A percentile compares a stretch with the other conserved stretches of the same genome.
These are phyloP conservation scores for Arthrobotrys sphaeroides DNA, from an alignment of 2,329 filamentous ascomycete species.

Conservation along the genomic window DNA sequence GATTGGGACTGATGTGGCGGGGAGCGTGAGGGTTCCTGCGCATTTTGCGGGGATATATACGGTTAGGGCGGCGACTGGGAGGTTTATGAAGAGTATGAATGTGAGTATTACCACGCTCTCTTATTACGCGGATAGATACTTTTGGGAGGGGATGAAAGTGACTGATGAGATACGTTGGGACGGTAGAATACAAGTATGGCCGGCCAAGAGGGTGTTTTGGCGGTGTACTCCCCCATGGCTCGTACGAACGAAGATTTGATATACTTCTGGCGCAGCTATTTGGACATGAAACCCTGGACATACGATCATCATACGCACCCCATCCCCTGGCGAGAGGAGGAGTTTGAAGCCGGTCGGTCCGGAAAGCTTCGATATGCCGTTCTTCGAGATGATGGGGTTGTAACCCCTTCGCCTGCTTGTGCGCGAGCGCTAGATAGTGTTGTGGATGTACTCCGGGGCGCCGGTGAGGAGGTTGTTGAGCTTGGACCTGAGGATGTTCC, in stretches of 20 bases:
- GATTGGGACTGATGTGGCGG: constrained; percentile 89
- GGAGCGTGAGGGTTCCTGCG: constrained; percentile 84
- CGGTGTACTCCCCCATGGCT: constrained; percentile 92
- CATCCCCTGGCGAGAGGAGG: constrained; percentile 76
- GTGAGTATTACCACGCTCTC: neutral
- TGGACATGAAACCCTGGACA: constrained; percentile 85
- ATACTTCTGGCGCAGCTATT: constrained; percentile 82
- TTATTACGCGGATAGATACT: neutral
- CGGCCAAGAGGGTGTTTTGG: constrained; percentile 87
- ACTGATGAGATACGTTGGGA: neutral
- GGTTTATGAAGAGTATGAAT: constrained; percentile 84
- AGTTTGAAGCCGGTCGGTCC: constrained; percentile 68
- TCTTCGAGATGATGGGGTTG: constrained; percentile 80
- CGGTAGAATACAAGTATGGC: constrained; percentile 78
- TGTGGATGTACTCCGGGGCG: constrained; percentile 72
- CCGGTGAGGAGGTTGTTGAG: constrained; percentile 78
- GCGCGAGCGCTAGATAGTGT: constrained; percentile 76
- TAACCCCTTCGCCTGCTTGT: constrained; percentile 87
- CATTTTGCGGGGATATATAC: constrained; percentile 91
- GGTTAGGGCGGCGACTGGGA: constrained; percentile 83
- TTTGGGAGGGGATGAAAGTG: neutral
- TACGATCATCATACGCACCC: constrained; percentile 89
- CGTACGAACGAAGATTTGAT: constrained; percentile 81
- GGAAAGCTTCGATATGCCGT: constrained; percentile 68
- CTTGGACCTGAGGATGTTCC: constrained; percentile 67